Percentiles rank a stretch among this genome's conserved stretches.
phyloP scores from a whole-genome alignment of 768 basidiomycete genomes.

The Lyophyllum atratum region DNA sequence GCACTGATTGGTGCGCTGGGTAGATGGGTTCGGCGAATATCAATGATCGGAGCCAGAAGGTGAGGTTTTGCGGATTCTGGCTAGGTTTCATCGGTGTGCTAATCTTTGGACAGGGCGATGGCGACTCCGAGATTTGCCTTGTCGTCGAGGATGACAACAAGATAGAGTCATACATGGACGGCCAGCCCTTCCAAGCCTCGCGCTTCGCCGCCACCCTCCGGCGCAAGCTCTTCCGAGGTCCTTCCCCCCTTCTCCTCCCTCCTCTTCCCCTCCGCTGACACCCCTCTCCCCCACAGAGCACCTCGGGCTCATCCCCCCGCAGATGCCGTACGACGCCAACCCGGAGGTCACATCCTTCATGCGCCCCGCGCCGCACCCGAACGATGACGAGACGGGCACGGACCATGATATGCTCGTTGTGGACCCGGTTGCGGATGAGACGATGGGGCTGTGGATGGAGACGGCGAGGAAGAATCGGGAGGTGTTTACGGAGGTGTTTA shows the following conservation, averaged over 20 bases:
- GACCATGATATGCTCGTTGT: slow-evolving; percentile 68
- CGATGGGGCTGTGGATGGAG: slow-evolving; percentile 58
- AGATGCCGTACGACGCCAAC: slow-evolving; percentile 43
- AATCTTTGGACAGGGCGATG: slow-evolving; percentile 62
- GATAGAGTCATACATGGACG: slow-evolving; percentile 78
- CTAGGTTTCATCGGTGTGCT: slow-evolving; percentile 1
- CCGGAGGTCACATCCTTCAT: slow-evolving; percentile 60
- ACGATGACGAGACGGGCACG: slow-evolving; percentile 62
- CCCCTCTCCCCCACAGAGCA: slow-evolving; percentile 56
- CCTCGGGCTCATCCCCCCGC: slow-evolving; percentile 82
- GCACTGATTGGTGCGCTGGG: not conserved
- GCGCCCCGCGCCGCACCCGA: slow-evolving; percentile 74
- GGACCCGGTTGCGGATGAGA: slow-evolving; percentile 74
- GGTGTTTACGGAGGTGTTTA: slow-evolving; percentile 85
- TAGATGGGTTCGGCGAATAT: slow-evolving; percentile 94
- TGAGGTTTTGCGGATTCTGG: slow-evolving; percentile 17
- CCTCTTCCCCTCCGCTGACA: not conserved
- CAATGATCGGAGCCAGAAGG: slow-evolving; percentile 86
- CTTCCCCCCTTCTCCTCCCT: slow-evolving; percentile 14
- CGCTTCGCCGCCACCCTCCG: slow-evolving; percentile 86
- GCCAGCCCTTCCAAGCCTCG: slow-evolving; percentile 66
- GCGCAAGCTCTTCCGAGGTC: slow-evolving; percentile 81
- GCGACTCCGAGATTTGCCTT: slow-evolving; percentile 92
- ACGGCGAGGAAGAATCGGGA: slow-evolving; percentile 83
- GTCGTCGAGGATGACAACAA: slow-evolving; percentile 88